phyloP scores from a whole-genome alignment of 2,329 filamentous ascomycete species.

The Lecanicillium sp. region DNA sequence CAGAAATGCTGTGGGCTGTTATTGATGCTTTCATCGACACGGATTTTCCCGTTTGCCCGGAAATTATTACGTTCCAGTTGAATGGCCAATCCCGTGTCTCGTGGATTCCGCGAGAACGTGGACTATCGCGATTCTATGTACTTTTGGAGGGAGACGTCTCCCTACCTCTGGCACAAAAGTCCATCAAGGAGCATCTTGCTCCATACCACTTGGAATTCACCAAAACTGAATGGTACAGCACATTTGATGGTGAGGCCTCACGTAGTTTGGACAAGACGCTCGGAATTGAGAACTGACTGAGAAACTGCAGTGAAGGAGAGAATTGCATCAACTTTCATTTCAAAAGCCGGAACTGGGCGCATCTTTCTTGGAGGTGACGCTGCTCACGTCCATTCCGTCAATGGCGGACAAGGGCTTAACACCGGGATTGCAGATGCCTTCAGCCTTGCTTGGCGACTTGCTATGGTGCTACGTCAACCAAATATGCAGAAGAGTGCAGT shows the following conservation, averaged over 20 bases:
- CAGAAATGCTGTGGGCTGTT: slow-evolving; percentile 41
- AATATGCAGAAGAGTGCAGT: slow-evolving; percentile 14
- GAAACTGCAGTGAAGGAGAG: slow-evolving; percentile 28
- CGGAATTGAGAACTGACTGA: background rate
- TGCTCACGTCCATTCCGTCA: slow-evolving; percentile 47
- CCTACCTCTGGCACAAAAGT: slow-evolving; percentile 28
- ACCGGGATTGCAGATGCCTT: slow-evolving; percentile 49
- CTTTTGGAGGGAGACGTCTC: slow-evolving; percentile 37
- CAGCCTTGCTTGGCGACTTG: slow-evolving; percentile 45
- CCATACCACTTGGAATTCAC: slow-evolving; percentile 33
- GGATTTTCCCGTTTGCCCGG: slow-evolving; percentile 34
- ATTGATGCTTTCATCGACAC: slow-evolving; percentile 41
- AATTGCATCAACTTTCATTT: slow-evolving; percentile 30
- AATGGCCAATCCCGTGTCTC: slow-evolving; percentile 36
- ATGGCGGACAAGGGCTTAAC: slow-evolving; percentile 50
- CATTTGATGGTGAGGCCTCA: slow-evolving; percentile 40
- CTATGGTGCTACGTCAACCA: slow-evolving; percentile 16
- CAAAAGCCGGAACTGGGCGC: slow-evolving; percentile 30
- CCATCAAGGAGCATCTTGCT: slow-evolving; percentile 34
- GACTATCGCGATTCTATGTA: slow-evolving; percentile 38
- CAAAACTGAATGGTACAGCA: slow-evolving; percentile 40
- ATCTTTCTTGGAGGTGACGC: slow-evolving; percentile 48
- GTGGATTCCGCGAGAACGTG: slow-evolving; percentile 40
- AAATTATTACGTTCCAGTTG: slow-evolving; percentile 39
- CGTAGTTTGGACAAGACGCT: no score